Percentiles rank a stretch among this genome's conserved stretches.
phyloP scores from a whole-genome alignment of 176 grass and related monocot species.

The Tillandsia leiboldiana region DNA sequence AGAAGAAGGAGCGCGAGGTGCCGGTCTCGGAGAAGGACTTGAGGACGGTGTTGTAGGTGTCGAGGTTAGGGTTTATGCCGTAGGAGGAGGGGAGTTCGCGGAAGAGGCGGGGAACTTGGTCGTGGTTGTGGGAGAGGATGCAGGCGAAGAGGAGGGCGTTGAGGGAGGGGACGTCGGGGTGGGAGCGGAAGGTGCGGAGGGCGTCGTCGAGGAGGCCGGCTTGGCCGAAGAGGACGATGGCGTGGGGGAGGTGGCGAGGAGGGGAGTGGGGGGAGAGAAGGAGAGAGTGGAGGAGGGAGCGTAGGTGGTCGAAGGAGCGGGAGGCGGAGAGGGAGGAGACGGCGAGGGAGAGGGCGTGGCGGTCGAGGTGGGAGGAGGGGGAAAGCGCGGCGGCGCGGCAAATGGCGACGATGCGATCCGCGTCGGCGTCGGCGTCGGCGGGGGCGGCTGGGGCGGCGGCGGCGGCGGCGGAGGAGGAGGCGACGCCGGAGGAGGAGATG shows the following conservation, averaged over 20 bases:
- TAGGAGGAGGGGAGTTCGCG: constrained; percentile 56
- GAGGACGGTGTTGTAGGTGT: constrained; percentile 67
- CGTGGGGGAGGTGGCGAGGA: constrained; percentile 31
- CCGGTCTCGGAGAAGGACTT: constrained; percentile 71
- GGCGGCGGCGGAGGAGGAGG: constrained; percentile 49
- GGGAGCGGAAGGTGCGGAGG: constrained; percentile 50
- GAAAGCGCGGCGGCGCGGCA: constrained; percentile 64
- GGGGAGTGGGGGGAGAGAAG: constrained; percentile 38
- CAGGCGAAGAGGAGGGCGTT: constrained; percentile 82
- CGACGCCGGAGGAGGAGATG: constrained; percentile 35
- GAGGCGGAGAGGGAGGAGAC: constrained; percentile 39
- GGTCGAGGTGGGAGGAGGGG: constrained; percentile 49
- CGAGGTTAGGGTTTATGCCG: constrained; percentile 33
- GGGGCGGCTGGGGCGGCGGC: constrained; percentile 50
- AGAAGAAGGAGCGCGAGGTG: constrained; percentile 70
- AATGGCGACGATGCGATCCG: constrained; percentile 70
- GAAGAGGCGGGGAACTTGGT: constrained; percentile 53
- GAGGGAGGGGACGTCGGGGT: constrained; percentile 50
- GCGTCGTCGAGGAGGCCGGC: constrained; percentile 65
- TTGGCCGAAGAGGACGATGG: constrained; percentile 70
- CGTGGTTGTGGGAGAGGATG: constrained; percentile 42
- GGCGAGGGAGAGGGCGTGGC: constrained; percentile 51
- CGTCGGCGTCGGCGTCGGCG: constrained; percentile 8
- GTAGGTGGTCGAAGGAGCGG: constrained; percentile 6
- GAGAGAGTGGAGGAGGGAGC: constrained; percentile 28